Percentiles rank a stretch among this genome's conserved stretches.
phyloP scores from a whole-genome alignment of 2,329 filamentous ascomycete species.

The Sphaerostilbella broomeana region DNA sequence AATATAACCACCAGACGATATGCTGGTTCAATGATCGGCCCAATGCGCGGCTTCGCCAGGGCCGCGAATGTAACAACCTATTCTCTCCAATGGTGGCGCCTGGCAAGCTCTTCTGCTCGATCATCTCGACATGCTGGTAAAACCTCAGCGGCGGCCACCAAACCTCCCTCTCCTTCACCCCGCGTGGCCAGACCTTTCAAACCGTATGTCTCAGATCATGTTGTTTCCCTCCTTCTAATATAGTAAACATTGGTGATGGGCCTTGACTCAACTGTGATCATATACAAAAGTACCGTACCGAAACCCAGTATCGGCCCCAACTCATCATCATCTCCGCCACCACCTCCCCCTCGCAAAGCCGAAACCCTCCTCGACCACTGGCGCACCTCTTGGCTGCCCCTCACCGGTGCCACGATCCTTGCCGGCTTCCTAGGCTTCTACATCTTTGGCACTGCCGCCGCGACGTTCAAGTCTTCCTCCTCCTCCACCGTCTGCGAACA shows the following conservation, averaged over 20 bases:
- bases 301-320: conserved; percentile 11
- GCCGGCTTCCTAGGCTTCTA: conserved; percentile 43
- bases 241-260: background rate
- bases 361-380: conserved; percentile 31
- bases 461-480: conserved; percentile 25
- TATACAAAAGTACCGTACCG: background rate
- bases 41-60: conserved; percentile 22
- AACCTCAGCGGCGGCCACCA: conserved; percentile 5
- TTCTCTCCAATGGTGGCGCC: conserved; percentile 21
- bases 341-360: conserved; percentile 18
- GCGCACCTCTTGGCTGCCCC: conserved; percentile 36
- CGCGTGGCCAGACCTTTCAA: conserved; percentile 24
- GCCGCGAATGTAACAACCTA: conserved; percentile 8
- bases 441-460: conserved; percentile 34
- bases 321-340: conserved; percentile 15
- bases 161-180: conserved; percentile 14
- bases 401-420: conserved; percentile 41
- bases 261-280: too few relatives aligned
- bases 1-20: conserved; percentile 13
- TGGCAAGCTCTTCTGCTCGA: conserved; percentile 24
- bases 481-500: conserved; percentile 26
- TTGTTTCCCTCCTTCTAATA: conserved; percentile 4
- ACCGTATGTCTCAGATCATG: conserved; percentile 20
- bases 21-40: conserved; percentile 24
- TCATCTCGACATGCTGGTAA: conserved; percentile 19